These are phyloP conservation scores for Trichophyton rubrum DNA, from an alignment of 2,329 filamentous ascomycete species.

Conservation along the genomic window DNA sequence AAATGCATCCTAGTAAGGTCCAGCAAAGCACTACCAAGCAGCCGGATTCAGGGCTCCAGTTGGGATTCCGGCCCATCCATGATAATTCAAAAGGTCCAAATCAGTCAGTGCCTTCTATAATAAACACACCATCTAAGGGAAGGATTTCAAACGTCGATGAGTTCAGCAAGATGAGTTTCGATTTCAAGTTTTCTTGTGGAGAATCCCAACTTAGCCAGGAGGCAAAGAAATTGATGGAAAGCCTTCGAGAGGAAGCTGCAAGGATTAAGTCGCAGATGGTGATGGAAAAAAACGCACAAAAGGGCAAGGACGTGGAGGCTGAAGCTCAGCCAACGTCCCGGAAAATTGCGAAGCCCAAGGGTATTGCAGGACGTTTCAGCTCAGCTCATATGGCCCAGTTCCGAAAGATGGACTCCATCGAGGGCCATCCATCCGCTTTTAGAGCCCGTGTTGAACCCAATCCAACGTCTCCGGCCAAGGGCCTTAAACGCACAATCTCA, in stretches of 20 bases:
- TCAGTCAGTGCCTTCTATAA: conserved; percentile 14
- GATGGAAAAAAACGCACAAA: conserved; percentile 47
- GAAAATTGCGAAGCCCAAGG: conserved; percentile 68
- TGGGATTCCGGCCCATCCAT: conserved; percentile 70
- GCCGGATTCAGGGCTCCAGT: conserved; percentile 64
- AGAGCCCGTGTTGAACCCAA: conserved; percentile 36
- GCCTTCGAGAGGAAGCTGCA: conserved; percentile 58
- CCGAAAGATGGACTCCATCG: conserved; percentile 96
- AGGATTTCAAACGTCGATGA: conserved; percentile 24
- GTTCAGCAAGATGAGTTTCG: conserved; percentile 34
- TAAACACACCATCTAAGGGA: conserved; percentile 33
- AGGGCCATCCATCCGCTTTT: conserved; percentile 67
- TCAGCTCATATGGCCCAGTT: conserved; percentile 78
- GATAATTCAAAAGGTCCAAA: conserved; percentile 21
- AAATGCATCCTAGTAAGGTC: conserved; percentile 84
- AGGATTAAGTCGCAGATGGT: conserved; percentile 58
- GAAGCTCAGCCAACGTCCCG: conserved; percentile 38
- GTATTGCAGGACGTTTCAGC: conserved; percentile 67
- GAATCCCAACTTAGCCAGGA: conserved; percentile 36
- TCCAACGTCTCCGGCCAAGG: conserved; percentile 27
- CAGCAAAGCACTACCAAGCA: conserved; percentile 63
- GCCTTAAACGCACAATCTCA: conserved; percentile 41
- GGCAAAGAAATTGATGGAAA: conserved; percentile 48
- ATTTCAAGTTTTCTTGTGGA: conserved; percentile 35
- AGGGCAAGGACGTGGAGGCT: conserved; percentile 32